These are phyloP conservation scores for Dendrocalamus sinicus DNA, from an alignment of 176 grass and related monocot species.

Conservation along the genomic window DNA sequence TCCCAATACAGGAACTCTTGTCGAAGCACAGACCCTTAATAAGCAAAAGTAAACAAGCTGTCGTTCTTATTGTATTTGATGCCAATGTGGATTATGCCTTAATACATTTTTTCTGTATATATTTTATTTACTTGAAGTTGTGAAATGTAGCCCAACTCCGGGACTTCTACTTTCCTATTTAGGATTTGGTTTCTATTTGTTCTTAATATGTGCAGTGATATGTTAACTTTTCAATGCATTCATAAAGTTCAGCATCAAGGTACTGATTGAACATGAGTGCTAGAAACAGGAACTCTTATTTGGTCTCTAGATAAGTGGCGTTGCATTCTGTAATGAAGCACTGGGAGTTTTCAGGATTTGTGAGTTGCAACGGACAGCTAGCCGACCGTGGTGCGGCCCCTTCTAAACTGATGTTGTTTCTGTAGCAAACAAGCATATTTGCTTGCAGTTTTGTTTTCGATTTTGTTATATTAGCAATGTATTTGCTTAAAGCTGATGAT, in stretches of 20 bases:
- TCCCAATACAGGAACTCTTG: neutral
- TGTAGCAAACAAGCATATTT: neutral
- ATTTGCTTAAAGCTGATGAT: no score
- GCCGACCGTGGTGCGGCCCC: neutral
- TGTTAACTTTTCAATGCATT: neutral
- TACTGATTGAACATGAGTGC: neutral
- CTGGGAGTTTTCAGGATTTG: neutral
- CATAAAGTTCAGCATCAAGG: neutral
- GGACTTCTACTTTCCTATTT: neutral
- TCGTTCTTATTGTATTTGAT: neutral
- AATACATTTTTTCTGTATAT: neutral
- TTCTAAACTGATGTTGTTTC: neutral
- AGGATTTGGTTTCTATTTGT: neutral
- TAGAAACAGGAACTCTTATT: neutral
- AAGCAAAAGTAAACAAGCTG: conserved; percentile 2
- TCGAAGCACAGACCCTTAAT: neutral
- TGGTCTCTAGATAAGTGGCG: neutral
- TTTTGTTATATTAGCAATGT: no score
- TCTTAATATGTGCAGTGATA: neutral
- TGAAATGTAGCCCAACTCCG: neutral
- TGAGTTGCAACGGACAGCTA: neutral
- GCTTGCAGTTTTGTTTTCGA: neutral
- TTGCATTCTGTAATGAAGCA: neutral
- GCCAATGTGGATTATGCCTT: neutral
- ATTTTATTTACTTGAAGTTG: neutral